Evolutionary conservation across 2,329 filamentous ascomycete genomes (phyloP).

Genomic region (Colletotrichum cereale): DNA sequence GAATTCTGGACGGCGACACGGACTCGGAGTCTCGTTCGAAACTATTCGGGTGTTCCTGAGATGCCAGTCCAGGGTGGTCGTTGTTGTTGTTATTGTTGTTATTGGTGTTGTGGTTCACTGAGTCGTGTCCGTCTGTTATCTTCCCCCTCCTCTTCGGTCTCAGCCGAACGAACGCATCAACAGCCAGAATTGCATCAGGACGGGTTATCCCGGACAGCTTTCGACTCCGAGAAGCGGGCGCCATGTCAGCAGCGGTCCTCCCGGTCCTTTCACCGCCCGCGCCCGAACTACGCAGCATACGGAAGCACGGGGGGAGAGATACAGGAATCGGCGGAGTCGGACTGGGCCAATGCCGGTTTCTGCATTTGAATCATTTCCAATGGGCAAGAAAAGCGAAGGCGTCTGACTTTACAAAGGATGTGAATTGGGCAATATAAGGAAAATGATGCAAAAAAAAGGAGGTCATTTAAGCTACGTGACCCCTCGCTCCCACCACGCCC

Average conservation of each 20-base stretch:
- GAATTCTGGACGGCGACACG: not conserved
- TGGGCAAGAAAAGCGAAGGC: no score
- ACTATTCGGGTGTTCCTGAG: not conserved
- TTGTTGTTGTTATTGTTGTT: no score
- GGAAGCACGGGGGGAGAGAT: not conserved
- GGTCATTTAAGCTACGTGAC: slow-evolving; percentile 3
- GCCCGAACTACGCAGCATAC: not conserved
- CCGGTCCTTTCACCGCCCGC: not conserved
- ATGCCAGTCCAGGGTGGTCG: not conserved
- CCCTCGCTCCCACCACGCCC: slow-evolving; percentile 17
- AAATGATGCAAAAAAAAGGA: no score
- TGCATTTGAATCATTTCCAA: slow-evolving; percentile 15
- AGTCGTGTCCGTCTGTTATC: slow-evolving; percentile 8
- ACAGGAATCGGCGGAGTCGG: not conserved
- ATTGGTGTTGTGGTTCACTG: not conserved
- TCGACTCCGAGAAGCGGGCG: not conserved
- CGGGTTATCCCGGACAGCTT: slow-evolving; percentile 2
- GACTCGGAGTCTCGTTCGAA: not conserved
- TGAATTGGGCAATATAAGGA: no score
- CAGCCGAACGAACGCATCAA: slow-evolving; percentile 36
- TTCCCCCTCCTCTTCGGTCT: not conserved
- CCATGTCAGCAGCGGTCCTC: not conserved
- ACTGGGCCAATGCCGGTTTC: slow-evolving; percentile 1
- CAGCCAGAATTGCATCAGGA: slow-evolving; percentile 16
- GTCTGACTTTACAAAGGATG: no score